Base-by-base conservation (phyloP, 1,284 basidiomycete genomes). In the Fomitopsis palustris region DNA sequence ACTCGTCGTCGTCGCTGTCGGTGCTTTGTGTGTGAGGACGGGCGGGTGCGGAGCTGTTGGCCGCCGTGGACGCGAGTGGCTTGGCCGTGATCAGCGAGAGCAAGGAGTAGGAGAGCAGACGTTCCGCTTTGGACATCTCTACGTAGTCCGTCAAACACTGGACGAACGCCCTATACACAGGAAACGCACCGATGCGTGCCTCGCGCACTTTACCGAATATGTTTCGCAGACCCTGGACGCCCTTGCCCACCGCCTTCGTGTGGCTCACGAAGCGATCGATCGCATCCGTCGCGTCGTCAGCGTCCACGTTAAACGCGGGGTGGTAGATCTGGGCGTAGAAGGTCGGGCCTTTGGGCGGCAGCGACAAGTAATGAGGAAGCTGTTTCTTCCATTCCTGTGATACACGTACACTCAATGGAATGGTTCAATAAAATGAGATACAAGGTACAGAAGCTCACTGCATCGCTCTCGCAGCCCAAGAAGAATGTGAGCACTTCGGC, bases 321-420 rank as follows among this genome's bases (percentile, higher is more conserved):
- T 95, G 92, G 67, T 85, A 93, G 0, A 94, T 87, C 27, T 84
- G 83, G 0, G 89, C 85, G 67, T 90, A 93, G 69, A 95, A 93
- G 0, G 81, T 73, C 2, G 89, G 81, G 1, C 87, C 88, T 16
- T 86, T 84, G 8, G 87, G 77, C 9, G 81, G 83, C 58, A 84
- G 75, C 10, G 81, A 74, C 1, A 89, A 75, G 64, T 86, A 82
- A 61, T 81, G 77, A 2, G 88, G 86, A 23, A 87, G 77, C 16
- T 85, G 74, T 39, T 81, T 79, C 67, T 82, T 84, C 90, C 89
- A 91, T 70, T 91, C 88, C 89, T 91, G 53, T 21, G 43, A 17
- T 64, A 25, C 43, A 58, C 58, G 5, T 38, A 27, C 25, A 29
- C 54, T 52, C 29, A 37, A 19, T 5, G 38, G n/a, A 39, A 9